Base-by-base conservation (phyloP, 352 stramenopile species). In the Phytopythium mirpurense region DNA sequence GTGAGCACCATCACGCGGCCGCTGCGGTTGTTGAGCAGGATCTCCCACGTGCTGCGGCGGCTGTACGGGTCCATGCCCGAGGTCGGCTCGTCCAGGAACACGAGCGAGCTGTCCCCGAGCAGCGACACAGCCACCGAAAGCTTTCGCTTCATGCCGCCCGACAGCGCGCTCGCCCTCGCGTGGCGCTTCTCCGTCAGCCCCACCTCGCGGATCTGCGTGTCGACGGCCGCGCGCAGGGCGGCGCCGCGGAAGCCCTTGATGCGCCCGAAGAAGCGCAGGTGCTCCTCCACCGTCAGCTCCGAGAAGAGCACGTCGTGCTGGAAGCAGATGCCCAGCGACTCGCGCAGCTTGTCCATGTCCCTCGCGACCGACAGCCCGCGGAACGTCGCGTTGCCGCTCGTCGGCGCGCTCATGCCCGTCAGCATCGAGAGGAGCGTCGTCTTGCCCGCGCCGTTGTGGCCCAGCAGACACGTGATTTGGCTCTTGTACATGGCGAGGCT, bases 31-130 rank as follows among this genome's bases (percentile, higher is more conserved):
- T 82, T 81, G 34, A 83, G 45, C 47, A 88, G 56, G 24, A 96
- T 73, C 35, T 94, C 67, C 88, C 90, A 97, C 56, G 98, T 81
- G 48, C 98, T 98, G 32, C 96, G 77, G 48, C 96, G 77, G 54
- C 72, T 92, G 62, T 97, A 98, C 18, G 95, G 93, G 60, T 99
- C 96, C 91, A 98, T 98, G 5, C 95, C 95, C 27, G 63, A 87
- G 18, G 93, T 98, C 2, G 94, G 94, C 56, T 98, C 89, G 45
- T 97, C 87, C 42, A 96, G 65, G 37, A 95, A 89, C 43, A 94
- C 78, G 23, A 96, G 45, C 34, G 64, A 75, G 88, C 74, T 93
- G 62, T 94, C 62, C 58, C 76, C 92, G 27, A 98, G 70, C 8
- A 97, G 68, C n/a, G 88, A 90, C 5, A 97, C 68, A 9, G 87